Conservation (phyloP, 352 stramenopile genomes). For the Pythium dissotocum region DNA sequence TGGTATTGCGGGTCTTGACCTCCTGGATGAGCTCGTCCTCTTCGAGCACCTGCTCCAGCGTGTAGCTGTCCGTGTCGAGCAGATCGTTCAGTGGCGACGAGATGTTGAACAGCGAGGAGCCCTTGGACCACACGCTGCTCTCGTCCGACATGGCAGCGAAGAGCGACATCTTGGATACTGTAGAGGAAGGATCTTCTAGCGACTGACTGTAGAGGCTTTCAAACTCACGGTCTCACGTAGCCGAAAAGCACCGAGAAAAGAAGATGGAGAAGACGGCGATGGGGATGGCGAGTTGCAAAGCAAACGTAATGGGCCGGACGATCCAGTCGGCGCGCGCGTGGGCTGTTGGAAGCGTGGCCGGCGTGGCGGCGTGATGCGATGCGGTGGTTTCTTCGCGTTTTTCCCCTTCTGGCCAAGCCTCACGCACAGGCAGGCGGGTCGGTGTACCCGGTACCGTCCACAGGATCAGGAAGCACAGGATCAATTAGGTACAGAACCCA, state of each 20-base stretch:
- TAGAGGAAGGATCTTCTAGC: not conserved
- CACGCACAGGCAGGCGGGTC: not conserved
- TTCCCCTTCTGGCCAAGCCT: not conserved
- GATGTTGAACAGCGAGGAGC: constrained; percentile 88
- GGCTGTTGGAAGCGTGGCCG: no score
- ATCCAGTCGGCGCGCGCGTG: no score
- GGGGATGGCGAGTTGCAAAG: not conserved
- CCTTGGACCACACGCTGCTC: constrained; percentile 80
- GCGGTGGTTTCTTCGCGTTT: constrained; percentile 3
- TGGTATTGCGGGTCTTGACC: constrained; percentile 94
- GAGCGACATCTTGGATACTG: constrained; percentile 57
- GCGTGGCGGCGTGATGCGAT: not conserved
- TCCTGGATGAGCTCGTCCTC: constrained; percentile 98
- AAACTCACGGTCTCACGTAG: not conserved
- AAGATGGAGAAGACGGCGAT: not conserved
- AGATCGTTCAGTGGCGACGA: constrained; percentile 95
- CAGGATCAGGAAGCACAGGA: not conserved
- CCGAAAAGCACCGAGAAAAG: not conserved
- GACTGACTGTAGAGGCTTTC: not conserved
- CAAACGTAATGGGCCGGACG: not conserved
- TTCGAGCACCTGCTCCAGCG: constrained; percentile 92
- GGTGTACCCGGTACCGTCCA: not conserved
- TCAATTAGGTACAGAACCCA: not conserved
- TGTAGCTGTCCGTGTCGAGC: constrained; percentile 93
- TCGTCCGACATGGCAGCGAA: constrained; percentile 84